These are phyloP conservation scores for Schizochytrium sp. DNA, from an alignment of 108 stramenopile species.

Conservation along the genomic window DNA sequence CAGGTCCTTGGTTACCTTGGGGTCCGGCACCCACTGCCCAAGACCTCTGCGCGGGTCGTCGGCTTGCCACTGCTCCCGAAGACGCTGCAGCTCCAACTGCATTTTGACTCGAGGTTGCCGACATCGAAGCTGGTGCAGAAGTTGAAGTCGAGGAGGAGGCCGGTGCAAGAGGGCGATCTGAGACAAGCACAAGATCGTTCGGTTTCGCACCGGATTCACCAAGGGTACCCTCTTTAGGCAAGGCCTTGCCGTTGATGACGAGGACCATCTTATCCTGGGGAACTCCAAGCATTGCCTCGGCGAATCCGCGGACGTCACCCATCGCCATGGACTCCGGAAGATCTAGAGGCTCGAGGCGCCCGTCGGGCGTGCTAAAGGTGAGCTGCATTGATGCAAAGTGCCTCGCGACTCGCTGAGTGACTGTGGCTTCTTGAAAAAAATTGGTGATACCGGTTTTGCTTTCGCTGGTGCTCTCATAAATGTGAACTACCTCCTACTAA, in stretches of 20 bases:
- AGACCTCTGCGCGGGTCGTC: no score
- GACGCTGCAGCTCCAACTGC: background rate
- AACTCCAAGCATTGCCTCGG: constrained; percentile 38
- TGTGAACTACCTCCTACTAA: background rate
- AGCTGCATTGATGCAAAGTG: constrained; percentile 49
- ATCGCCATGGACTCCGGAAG: constrained; percentile 36
- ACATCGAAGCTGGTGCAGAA: background rate
- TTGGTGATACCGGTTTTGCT: background rate
- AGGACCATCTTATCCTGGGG: constrained; percentile 25
- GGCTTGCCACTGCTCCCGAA: background rate
- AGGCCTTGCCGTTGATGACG: constrained; percentile 22
- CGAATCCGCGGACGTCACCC: constrained; percentile 23
- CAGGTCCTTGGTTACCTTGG: constrained; percentile 52
- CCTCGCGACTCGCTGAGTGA: background rate
- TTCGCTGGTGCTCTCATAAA: background rate
- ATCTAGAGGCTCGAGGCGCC: background rate
- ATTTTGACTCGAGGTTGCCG: background rate
- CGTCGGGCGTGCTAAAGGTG: constrained; percentile 5
- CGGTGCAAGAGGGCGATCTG: background rate
- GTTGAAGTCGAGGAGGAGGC: background rate
- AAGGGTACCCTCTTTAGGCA: constrained; percentile 24
- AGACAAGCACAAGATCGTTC: constrained; percentile 23
- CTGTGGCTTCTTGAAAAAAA: background rate
- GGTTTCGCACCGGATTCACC: background rate
- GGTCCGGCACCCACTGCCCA: no score